Conservation (phyloP, 2,329 filamentous ascomycete genomes). For the Fusarium algeriense region DNA sequence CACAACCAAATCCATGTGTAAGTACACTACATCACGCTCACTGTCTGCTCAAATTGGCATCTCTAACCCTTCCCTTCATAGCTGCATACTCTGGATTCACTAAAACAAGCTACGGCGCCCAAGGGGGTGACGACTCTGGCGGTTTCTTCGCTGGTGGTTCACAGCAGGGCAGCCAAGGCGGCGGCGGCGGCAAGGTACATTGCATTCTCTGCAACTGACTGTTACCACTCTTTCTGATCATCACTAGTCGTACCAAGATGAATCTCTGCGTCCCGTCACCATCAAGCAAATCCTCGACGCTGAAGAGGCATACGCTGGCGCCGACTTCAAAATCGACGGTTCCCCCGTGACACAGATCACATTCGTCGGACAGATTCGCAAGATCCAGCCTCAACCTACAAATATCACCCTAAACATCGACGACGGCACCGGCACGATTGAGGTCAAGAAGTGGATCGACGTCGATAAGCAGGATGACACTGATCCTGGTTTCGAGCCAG, state of each 20-base stretch:
- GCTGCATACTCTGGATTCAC: constrained; percentile 65
- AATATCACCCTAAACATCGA: constrained; percentile 94
- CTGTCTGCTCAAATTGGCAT: not conserved
- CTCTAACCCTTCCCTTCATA: constrained; percentile 37
- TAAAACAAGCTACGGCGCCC: constrained; percentile 62
- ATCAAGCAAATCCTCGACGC: constrained; percentile 94
- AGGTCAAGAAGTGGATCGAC: constrained; percentile 90
- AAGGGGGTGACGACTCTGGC: constrained; percentile 70
- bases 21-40: constrained; percentile 7
- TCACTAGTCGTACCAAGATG: constrained; percentile 74
- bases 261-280: constrained; percentile 91
- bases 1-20: constrained; percentile 53
- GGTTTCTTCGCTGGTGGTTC: constrained; percentile 72
- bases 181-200: constrained; percentile 58
- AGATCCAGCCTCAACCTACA: constrained; percentile 86
- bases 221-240: constrained; percentile 16
- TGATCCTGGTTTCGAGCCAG: constrained; percentile 71
- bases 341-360: constrained; percentile 77
- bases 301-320: constrained; percentile 76
- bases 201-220: not conserved
- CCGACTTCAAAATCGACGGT: constrained; percentile 87
- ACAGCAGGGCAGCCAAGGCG: constrained; percentile 68
- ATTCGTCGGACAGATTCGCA: constrained; percentile 91
- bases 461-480: constrained; percentile 65
- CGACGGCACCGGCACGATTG: constrained; percentile 92